Evolutionary conservation across 2,329 filamentous ascomycete genomes (phyloP), one percentile per base, ranked within the genome.

Genomic region (Orbilia brochopaga): DNA sequence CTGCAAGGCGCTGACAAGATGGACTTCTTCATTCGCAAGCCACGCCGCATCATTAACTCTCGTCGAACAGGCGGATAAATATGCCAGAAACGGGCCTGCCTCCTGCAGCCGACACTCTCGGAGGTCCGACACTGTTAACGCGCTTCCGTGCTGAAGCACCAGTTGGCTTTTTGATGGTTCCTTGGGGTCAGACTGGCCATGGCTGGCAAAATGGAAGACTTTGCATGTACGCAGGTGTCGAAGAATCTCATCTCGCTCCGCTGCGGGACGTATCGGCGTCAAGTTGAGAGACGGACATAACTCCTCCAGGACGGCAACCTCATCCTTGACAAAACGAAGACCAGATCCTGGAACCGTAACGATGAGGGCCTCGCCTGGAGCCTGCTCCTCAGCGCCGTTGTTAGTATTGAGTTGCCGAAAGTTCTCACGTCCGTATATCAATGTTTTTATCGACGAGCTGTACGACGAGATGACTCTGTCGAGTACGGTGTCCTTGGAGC

Each of bases 401-500:
- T 19, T 35, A 1, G 32, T 13, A 40, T 40, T 13, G 40, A 30
- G 23, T 27, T 37, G 21, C n/a, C 23, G 35, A 17, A 53, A 17
- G 21, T 60, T 32, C 30, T 23, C 27, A 5, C 62, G 62, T 42
- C 32, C 32, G 17, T 63, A n/a, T 53, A 58, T 40, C n/a, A 58
- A 27, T 13, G 58, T 42, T 21, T 69, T 63, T 7, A 63, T 27
- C 1, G 58, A 52, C 11, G 42, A 27, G 24, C 32, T 32, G 23
- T 69, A 69, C 1, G 58, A 58, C 10, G 65, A 69, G 19, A 69
- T 69, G 2, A 48, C 65, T 27, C 65, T 40, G n/a, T 69, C 65
- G 21, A 81, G 53, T 0, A 78, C 78, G 0, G 77, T 78, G 2
- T 78, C 61, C 0, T 21, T 44, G 7, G 73, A 75, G 1, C 60